Evolutionary conservation across 805 yeast genomes (phyloP).

Genomic region (Teunomyces pallodes): DNA sequence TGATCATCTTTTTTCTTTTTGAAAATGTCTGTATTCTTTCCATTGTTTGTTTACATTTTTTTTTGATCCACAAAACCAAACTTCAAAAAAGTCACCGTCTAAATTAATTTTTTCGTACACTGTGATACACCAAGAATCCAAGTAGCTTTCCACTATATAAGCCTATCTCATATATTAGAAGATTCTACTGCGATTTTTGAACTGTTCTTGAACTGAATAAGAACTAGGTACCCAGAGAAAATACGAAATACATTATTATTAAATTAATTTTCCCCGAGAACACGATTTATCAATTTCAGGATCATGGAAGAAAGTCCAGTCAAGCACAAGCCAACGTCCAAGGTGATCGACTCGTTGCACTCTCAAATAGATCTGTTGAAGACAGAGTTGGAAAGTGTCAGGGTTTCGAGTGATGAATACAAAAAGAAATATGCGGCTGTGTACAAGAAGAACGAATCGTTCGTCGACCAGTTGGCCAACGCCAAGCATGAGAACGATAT

Average conservation of each 20-base stretch:
- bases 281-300: too few species aligned
- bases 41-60: background rate
- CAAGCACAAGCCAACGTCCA: slow-evolving; percentile 20
- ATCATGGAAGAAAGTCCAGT: slow-evolving; percentile 20
- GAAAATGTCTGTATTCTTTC: too few species aligned
- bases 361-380: slow-evolving; percentile 42
- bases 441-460: slow-evolving; percentile 48
- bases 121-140: slow-evolving; percentile 2
- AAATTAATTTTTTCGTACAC: background rate
- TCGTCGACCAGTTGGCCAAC: slow-evolving; percentile 64
- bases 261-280: too few species aligned
- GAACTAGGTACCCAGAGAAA: background rate
- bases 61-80: background rate
- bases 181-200: background rate
- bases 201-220: background rate
- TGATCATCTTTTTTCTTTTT: slow-evolving; percentile 3
- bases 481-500: slow-evolving; percentile 78
- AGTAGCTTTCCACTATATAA: background rate
- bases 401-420: slow-evolving; percentile 43
- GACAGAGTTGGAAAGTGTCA: slow-evolving; percentile 42
- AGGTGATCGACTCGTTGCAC: slow-evolving; percentile 55
- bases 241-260: too few species aligned
- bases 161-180: slow-evolving; percentile 1
- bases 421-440: slow-evolving; percentile 51
- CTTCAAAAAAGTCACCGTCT: background rate